These are phyloP conservation scores for Malassezia nana DNA, from an alignment of 1,284 basidiomycete species.

Conservation along the genomic window DNA sequence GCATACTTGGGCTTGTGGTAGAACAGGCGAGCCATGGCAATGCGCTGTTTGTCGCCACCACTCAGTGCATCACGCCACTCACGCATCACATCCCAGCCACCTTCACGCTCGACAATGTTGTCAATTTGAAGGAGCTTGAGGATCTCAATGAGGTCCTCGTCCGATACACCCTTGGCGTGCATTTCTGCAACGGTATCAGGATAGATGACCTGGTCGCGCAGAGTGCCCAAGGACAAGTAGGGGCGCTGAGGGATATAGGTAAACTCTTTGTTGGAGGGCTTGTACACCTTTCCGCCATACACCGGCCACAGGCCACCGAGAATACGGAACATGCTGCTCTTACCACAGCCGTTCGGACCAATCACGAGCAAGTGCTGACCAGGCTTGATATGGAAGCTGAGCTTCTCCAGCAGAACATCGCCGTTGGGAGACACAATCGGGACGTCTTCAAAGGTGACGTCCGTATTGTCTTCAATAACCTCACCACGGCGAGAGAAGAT, in stretches of 20 bases:
- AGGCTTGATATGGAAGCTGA: constrained; percentile 80
- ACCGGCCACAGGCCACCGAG: constrained; percentile 94
- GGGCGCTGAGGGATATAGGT: constrained; percentile 92
- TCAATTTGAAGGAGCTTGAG: constrained; percentile 76
- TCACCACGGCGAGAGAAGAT: constrained; percentile 71
- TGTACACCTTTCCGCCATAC: constrained; percentile 85
- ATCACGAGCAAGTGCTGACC: constrained; percentile 58
- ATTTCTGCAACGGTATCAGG: constrained; percentile 62
- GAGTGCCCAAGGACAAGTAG: constrained; percentile 81
- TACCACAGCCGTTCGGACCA: constrained; percentile 60
- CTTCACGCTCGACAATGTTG: constrained; percentile 81
- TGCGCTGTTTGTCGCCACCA: constrained; percentile 62
- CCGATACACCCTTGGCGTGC: constrained; percentile 50
- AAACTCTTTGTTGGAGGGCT: constrained; percentile 78
- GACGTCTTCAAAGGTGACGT: constrained; percentile 82
- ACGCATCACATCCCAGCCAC: constrained; percentile 76
- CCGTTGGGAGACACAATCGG: constrained; percentile 95
- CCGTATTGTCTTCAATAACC: constrained; percentile 51
- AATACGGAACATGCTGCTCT: constrained; percentile 68
- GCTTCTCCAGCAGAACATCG: constrained; percentile 64
- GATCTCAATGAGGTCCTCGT: constrained; percentile 65
- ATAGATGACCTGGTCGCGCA: constrained; percentile 75
- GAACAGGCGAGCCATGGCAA: constrained; percentile 92
- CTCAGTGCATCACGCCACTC: constrained; percentile 90
- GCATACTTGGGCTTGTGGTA: constrained; percentile 96